Evolutionary conservation across 768 basidiomycete species (phyloP), one percentile per base, ranked within the genome.

Genomic region (Flagelloscypha sp.): DNA sequence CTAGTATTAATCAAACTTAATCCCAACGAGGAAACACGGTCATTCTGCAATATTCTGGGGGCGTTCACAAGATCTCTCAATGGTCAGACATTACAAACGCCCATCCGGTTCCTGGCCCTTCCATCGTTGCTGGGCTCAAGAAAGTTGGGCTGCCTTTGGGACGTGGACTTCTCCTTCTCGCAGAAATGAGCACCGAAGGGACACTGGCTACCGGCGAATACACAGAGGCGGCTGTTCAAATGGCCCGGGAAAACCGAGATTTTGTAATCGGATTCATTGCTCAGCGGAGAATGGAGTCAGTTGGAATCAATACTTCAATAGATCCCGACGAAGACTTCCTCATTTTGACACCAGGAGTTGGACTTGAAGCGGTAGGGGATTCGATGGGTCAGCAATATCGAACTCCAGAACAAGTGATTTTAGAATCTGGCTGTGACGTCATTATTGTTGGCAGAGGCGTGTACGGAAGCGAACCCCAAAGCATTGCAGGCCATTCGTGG

Each of bases 71-170:
- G 51, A 98, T 98, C 52, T 83, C 94, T 21, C 79, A 71, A 31
- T 99, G 95, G 95, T 75, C 95, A 8, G 89, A 99, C 50, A 77
- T 99, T 50, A 97, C 92, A 34, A 98, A 99, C 56, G 95, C 95
- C 2, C 95, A 98, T 57, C 76, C 84, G 7, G 79, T 98, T 23
- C 92, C 95, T 2, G 95, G 95, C n/a, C 89, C 92, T 3, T 90
- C 90, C 10, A 79, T 98, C 45, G 73, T 99, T 45, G 68, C 76
- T n/a, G 94, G 95, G 11, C 81, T 99, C 21, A 66, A 84, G 2
- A 80, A 82, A 5, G 75, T 98, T 24, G 95, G 95, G 25, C 58
- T 79, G 7, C 87, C 92, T 1, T 70, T 89, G 11, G 78, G 79
- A 2, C 74, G 95, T 9, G 95, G 88, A 0, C 72, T 98, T 12